Evolutionary conservation across 2,329 filamentous ascomycete species (phyloP), one percentile per base, ranked within the genome.

Genomic region (Cercospora beticola): DNA sequence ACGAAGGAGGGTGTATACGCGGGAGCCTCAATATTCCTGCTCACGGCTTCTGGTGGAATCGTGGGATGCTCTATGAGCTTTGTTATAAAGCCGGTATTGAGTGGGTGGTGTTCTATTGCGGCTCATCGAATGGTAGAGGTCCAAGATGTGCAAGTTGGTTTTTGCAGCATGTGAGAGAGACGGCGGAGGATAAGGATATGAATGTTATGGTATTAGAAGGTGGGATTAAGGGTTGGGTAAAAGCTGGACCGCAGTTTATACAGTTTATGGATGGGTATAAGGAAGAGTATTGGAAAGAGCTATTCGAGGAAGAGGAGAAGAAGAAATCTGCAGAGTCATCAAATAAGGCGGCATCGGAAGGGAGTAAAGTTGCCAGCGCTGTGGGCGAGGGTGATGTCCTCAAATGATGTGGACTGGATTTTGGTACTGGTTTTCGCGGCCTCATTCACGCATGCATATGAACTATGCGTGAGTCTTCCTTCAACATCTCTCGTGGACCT

Each of bases 1-100:
- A 82, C 69, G 80, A 82, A 64, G 82, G 82, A 40, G 82, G 82
- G 14, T 74, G 77, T 5, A 82, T 84, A 59, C 76, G 78, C 26
- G 82, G 81, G n/a, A 82, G 80, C 71, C 72, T 84, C 33, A 84
- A 84, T 68, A 76, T 84, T 49, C 82, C 82, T n/a, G 82, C 82
- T 0, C 82, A 84, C 61, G 79, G 79, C 49, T 83, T 84, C 75
- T 83, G 80, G 74, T 77, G 79, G 78, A 83, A 83, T 70, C 74
- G 79, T 52, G 81, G 76, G 1, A 79, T 79, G n/a, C 74, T 84
- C 64, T 82, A 82, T 46, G 77, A 82, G 64, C 69, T 84, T 33
- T 82, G 80, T 62, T 82, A 80, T 69, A 78, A 82, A 62, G 79
- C 81, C 7, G 81, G 81, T 43, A 78, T 84, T 16, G 81, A 80